Evolutionary conservation across 2,329 filamentous ascomycete genomes (phyloP), one percentile per base, ranked within the genome.

Genomic region (Penicillium sp.): DNA sequence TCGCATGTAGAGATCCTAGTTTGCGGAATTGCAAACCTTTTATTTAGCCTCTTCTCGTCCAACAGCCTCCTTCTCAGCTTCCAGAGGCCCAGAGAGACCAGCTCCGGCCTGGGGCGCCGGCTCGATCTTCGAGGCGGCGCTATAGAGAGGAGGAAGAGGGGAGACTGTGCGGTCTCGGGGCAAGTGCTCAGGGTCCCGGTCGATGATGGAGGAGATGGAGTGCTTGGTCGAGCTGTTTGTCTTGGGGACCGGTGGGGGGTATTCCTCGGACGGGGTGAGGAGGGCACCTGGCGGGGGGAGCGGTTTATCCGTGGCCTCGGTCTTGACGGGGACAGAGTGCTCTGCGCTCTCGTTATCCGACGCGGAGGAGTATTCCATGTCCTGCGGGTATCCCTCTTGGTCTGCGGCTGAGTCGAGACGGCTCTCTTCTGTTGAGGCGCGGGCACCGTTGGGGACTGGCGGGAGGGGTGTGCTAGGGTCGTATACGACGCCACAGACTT

Each of bases 141-240:
- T 71, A 1, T 64, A 60, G n/a, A 62, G 46, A 23, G 67, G 68
- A 29, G 70, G 60, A 3, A 69, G 61, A 13, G 69, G 58, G 0
- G 71, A 63, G 35, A 47, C 49, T 38, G 63, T 35, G 59, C 17
- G 69, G 60, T 72, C 72, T 44, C 71, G 68, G 7, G 63, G 57
- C 21, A 70, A 68, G 6, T 63, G 58, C 30, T 71, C 67, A 0
- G 74, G 73, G 7, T 73, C 69, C 11, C 72, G 71, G 61, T 78
- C 76, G 55, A 78, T 77, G 45, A 78, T 78, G 2, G 76, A 77
- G 3, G 75, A 76, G 48, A 78, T 78, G 23, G 75, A 74, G 46
- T 77, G 76, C 65, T 78, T 78, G 29, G 69, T 73, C 11, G 74
- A 75, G 57, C 71, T 68, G 52, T 73, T 72, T n/a, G 60, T 60